phyloP scores from a whole-genome alignment of 495 filamentous ascomycete genomes.

The Rhypophila decipiens region DNA sequence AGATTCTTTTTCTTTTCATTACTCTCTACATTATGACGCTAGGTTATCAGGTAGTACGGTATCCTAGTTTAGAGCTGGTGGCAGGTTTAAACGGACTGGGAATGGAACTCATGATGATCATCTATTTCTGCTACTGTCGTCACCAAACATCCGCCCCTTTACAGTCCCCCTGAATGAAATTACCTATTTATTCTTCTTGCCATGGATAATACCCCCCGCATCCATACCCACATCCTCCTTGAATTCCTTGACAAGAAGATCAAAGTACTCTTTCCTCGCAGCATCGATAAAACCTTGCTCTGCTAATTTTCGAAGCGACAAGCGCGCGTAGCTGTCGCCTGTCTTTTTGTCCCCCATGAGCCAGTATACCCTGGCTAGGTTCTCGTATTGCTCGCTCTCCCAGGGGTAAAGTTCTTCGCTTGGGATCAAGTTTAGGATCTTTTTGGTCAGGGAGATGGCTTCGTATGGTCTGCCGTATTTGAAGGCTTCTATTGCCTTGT shows the following conservation, averaged over 20 bases:
- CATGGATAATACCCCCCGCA: too few relatives aligned
- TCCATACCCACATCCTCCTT: constrained; percentile 1
- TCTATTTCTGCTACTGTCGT: too few relatives aligned
- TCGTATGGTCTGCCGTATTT: constrained; percentile 22
- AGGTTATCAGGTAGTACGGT: too few relatives aligned
- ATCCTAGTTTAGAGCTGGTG: too few relatives aligned
- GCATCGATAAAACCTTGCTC: constrained; percentile 18
- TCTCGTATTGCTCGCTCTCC: constrained; percentile 33
- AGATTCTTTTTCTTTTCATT: too few relatives aligned
- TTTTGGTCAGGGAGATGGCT: constrained; percentile 27
- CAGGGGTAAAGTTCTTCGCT: constrained; percentile 27
- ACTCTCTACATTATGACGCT: too few relatives aligned
- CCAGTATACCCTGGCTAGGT: constrained; percentile 33
- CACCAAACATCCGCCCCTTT: too few relatives aligned
- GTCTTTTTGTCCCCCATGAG: constrained; percentile 26
- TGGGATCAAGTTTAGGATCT: constrained; percentile 25
- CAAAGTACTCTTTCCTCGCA: constrained; percentile 4
- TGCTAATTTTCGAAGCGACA: constrained; percentile 26
- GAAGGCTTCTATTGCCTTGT: constrained; percentile 27
- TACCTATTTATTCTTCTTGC: too few relatives aligned
- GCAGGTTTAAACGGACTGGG: too few relatives aligned
- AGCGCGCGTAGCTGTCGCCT: constrained; percentile 24
- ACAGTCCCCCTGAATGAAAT: too few relatives aligned
- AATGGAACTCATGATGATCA: too few relatives aligned
- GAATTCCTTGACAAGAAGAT: constrained; percentile 12